These are phyloP conservation scores for Rickenella mellea DNA, from an alignment of 768 basidiomycete species.

Conservation along the genomic window DNA sequence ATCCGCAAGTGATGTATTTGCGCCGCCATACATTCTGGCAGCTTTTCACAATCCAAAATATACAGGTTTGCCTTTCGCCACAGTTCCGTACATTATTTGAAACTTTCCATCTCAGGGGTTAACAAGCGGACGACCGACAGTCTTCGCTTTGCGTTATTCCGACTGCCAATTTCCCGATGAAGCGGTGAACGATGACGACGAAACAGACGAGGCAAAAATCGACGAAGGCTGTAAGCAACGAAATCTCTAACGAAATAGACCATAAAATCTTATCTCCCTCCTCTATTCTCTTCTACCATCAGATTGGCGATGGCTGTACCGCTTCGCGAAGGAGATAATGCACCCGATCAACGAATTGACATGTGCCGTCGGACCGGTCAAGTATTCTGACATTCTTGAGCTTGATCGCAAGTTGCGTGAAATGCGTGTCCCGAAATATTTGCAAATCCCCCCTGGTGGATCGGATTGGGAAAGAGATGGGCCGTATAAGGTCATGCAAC, in stretches of 20 bases:
- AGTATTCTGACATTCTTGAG: conserved; percentile 41
- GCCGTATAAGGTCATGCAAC: conserved; percentile 18
- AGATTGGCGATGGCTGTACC: conserved; percentile 33
- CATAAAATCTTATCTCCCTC: conserved; percentile 1
- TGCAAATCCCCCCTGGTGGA: too few species aligned
- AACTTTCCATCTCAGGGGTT: neutral
- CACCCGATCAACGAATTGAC: conserved; percentile 55
- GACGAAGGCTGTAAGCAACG: conserved; percentile 39
- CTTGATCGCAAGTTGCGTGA: conserved; percentile 49
- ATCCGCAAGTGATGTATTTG: neutral
- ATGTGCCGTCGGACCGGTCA: conserved; percentile 54
- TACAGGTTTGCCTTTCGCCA: neutral
- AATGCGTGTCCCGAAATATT: conserved; percentile 28
- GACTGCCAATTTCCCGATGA: neutral
- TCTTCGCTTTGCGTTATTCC: neutral
- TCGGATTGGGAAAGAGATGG: too few species aligned
- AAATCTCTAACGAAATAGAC: conserved; percentile 43
- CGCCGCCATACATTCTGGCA: neutral
- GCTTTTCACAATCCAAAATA: neutral
- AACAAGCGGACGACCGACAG: neutral
- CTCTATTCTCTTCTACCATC: conserved; percentile 1
- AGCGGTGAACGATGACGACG: neutral
- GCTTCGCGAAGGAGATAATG: conserved; percentile 57
- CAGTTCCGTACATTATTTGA: too few species aligned
- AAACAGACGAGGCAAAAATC: conserved; percentile 27